phyloP scores from a whole-genome alignment of 352 stramenopile genomes.

The Phytophthora fragariae region DNA sequence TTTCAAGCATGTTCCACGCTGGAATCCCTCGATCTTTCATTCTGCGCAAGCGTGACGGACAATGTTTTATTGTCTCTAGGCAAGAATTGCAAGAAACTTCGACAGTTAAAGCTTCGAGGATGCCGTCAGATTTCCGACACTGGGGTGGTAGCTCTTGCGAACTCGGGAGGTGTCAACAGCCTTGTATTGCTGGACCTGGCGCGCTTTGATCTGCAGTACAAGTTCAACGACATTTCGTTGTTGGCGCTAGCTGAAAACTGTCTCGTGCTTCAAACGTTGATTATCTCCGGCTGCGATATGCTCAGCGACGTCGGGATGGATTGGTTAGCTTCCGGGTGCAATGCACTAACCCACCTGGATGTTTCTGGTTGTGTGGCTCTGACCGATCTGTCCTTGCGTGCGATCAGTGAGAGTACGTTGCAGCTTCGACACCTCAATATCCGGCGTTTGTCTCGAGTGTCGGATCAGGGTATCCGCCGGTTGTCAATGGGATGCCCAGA shows the following conservation, averaged over 20 bases:
- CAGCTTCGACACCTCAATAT: conserved; percentile 64
- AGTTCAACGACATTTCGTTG: conserved; percentile 92
- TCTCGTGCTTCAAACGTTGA: conserved; percentile 53
- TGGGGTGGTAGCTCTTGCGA: conserved; percentile 81
- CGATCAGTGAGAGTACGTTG: conserved; percentile 81
- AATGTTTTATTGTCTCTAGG: conserved; percentile 77
- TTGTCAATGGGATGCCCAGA: conserved; percentile 58
- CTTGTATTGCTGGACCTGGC: conserved; percentile 84
- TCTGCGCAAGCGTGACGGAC: conserved; percentile 83
- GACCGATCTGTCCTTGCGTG: conserved; percentile 87
- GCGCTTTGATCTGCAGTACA: conserved; percentile 91
- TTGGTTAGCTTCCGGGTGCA: conserved; percentile 89
- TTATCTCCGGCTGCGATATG: conserved; percentile 88
- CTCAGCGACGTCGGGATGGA: conserved; percentile 93
- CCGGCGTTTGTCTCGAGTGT: conserved; percentile 54
- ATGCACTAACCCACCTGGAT: conserved; percentile 85
- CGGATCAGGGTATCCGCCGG: conserved; percentile 62
- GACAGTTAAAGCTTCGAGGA: conserved; percentile 72
- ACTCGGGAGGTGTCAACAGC: conserved; percentile 55
- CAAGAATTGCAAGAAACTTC: conserved; percentile 66
- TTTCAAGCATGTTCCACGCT: conserved; percentile 78
- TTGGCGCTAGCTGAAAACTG: conserved; percentile 82
- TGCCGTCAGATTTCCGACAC: conserved; percentile 91
- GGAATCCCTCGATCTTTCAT: conserved; percentile 80
- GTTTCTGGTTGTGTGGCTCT: conserved; percentile 88